A percentile compares a stretch with the other conserved stretches of the same genome.
phyloP scores from a whole-genome alignment of 306 rosid genomes.

The Fragaria ananassa region DNA sequence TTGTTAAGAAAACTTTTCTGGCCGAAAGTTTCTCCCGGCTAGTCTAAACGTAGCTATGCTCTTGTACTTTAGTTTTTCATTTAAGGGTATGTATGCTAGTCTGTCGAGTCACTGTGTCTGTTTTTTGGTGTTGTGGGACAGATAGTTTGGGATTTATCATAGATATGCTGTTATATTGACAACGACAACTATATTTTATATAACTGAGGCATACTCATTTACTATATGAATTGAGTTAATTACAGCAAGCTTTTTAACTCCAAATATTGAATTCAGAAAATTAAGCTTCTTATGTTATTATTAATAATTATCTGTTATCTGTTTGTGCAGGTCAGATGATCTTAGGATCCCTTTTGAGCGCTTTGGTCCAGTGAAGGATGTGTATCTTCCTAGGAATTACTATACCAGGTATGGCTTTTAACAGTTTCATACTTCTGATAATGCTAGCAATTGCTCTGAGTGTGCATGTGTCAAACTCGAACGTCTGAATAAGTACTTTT shows the following conservation, averaged over 20 bases:
- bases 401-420: constrained; percentile 63
- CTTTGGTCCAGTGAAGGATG: constrained; percentile 95
- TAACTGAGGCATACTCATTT: background rate
- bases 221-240: background rate
- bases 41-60: background rate
- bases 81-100: background rate
- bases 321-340: constrained; percentile 66
- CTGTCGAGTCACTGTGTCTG: background rate
- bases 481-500: background rate
- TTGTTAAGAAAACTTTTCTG: background rate
- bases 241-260: background rate
- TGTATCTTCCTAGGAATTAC: constrained; percentile 91
- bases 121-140: background rate
- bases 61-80: background rate
- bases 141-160: background rate
- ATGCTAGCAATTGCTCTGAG: background rate
- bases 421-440: background rate
- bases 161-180: background rate
- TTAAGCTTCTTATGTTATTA: background rate
- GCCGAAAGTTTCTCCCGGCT: background rate
- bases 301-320: background rate
- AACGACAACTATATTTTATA: background rate
- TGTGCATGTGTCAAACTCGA: background rate
- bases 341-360: constrained; percentile 89
- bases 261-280: background rate